Conservation (phyloP, 225 moss, liverwort and hornwort genomes). For the Lunularia cruciata region DNA sequence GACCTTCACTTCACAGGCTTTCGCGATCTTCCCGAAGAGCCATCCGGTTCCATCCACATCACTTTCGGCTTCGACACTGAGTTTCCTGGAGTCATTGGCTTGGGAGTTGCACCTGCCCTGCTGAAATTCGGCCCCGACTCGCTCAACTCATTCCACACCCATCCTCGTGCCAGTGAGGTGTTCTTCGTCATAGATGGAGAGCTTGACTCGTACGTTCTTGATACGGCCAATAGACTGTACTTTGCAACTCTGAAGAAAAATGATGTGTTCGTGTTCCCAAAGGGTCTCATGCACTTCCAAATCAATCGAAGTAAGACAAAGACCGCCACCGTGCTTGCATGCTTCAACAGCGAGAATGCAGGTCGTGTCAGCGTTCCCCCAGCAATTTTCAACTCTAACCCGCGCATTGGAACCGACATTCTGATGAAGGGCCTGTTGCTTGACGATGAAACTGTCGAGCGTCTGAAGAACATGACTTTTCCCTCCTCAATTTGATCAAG, state of each 20-base stretch:
- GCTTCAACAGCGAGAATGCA: slow-evolving; percentile 18
- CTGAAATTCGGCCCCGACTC: slow-evolving; percentile 15
- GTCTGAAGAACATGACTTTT: too few species aligned
- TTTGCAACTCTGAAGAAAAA: slow-evolving; percentile 4
- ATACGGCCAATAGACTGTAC: slow-evolving; percentile 15
- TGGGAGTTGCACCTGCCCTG: not conserved
- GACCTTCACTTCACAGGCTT: slow-evolving; percentile 16
- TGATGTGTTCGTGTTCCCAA: slow-evolving; percentile 33
- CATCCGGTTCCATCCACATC: not conserved
- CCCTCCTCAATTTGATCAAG: too few species aligned
- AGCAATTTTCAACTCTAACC: slow-evolving; percentile 9
- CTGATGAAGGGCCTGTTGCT: too few species aligned
- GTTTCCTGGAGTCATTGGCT: slow-evolving; percentile 9
- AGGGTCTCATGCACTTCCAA: slow-evolving; percentile 29
- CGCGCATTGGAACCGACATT: too few species aligned
- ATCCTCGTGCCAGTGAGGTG: slow-evolving; percentile 2
- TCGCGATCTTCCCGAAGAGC: not conserved
- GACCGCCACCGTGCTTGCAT: not conserved
- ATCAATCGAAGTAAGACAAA: slow-evolving; percentile 3
- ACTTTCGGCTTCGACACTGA: not conserved
- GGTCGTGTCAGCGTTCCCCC: slow-evolving; percentile 11
- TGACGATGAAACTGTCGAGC: too few species aligned
- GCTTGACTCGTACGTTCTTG: slow-evolving; percentile 14
- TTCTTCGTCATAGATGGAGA: not conserved
- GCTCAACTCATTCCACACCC: slow-evolving; percentile 4